A percentile compares a stretch with the other conserved stretches of the same genome.
These are phyloP conservation scores for Farysia itapuensis DNA, from an alignment of 1,284 basidiomycete genomes.

Conservation along the genomic window DNA sequence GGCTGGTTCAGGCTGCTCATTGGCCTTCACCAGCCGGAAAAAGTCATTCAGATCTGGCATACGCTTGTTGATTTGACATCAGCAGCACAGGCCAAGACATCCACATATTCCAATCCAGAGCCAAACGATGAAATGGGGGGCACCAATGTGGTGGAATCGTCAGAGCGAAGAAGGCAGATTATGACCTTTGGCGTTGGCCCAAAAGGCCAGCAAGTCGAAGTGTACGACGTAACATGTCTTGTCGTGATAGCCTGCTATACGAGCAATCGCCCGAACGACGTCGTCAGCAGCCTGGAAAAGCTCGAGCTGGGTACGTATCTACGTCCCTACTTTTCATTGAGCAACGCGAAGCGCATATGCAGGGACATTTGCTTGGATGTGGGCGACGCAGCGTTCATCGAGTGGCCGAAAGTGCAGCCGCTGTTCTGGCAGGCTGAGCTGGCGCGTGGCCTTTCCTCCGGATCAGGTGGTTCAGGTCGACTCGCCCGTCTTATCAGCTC, in stretches of 20 bases:
- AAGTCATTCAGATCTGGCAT: constrained; percentile 15
- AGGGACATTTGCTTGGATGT: too few species aligned
- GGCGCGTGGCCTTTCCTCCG: constrained; percentile 37
- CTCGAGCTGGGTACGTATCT: constrained; percentile 43
- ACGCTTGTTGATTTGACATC: constrained; percentile 5
- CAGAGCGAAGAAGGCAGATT: background rate
- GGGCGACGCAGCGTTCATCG: too few species aligned
- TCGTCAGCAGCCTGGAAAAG: constrained; percentile 26
- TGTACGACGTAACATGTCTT: constrained; percentile 38
- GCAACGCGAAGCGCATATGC: too few species aligned
- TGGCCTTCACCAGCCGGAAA: constrained; percentile 3
- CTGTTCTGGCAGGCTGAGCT: constrained; percentile 28
- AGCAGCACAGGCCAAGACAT: background rate
- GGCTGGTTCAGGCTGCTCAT: constrained; percentile 12
- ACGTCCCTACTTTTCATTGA: constrained; percentile 39
- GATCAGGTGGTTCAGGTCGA: constrained; percentile 35
- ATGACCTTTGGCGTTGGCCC: constrained; percentile 7
- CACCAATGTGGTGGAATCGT: background rate
- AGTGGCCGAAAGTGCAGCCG: too few species aligned
- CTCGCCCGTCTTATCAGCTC: constrained; percentile 43
- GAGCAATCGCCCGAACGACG: background rate
- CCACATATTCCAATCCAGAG: too few species aligned
- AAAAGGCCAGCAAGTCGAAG: constrained; percentile 7
- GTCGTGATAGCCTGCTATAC: constrained; percentile 16
- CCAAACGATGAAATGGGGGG: background rate